phyloP scores from a whole-genome alignment of 2,329 filamentous ascomycete genomes.

The Aspergillus fischeri region DNA sequence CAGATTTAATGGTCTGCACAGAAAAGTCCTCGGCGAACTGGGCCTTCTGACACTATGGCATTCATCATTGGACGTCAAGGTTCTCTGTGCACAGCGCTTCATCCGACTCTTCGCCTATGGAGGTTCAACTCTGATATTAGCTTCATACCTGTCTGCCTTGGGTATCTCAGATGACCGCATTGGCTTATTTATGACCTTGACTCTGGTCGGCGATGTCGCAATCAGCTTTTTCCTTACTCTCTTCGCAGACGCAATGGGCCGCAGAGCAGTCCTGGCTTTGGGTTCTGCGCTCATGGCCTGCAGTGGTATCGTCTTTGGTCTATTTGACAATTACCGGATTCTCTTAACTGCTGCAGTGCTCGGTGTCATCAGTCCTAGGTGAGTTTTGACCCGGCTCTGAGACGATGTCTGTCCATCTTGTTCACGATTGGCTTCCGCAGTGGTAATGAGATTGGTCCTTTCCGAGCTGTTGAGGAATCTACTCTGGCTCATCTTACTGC shows the following conservation, averaged over 20 bases:
- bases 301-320: constrained; percentile 53
- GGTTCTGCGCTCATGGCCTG: constrained; percentile 55
- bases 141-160: constrained; percentile 57
- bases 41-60: constrained; percentile 36
- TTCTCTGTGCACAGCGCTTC: constrained; percentile 40
- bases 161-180: constrained; percentile 55
- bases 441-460: constrained; percentile 65
- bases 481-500: constrained; percentile 59
- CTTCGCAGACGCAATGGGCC: constrained; percentile 56
- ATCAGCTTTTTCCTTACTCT: constrained; percentile 56
- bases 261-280: constrained; percentile 50
- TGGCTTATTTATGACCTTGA: constrained; percentile 63
- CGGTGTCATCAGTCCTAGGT: constrained; percentile 58
- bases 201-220: constrained; percentile 57
- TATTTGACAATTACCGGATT: constrained; percentile 57
- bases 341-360: constrained; percentile 56
- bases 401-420: not conserved
- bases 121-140: constrained; percentile 57
- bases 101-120: constrained; percentile 63
- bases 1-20: not conserved
- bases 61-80: constrained; percentile 35
- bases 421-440: constrained; percentile 13
- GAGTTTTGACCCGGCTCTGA: not conserved
- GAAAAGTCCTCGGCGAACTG: constrained; percentile 26
- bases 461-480: constrained; percentile 63